phyloP scores from a whole-genome alignment of 2,329 filamentous ascomycete genomes.

The Neurospora sp. region DNA sequence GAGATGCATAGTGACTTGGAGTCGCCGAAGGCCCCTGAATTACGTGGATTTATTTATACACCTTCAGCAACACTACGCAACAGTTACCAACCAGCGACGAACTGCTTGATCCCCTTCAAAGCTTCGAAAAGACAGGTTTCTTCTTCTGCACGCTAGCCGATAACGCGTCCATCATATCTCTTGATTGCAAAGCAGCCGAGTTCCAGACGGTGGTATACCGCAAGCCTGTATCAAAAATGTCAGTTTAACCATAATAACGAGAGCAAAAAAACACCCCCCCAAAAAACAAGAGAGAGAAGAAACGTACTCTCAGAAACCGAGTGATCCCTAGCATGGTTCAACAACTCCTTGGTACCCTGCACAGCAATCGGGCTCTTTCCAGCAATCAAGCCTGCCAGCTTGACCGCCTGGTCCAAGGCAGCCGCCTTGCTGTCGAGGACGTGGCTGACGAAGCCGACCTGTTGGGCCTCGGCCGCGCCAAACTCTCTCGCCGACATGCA shows the following conservation, averaged over 20 bases:
- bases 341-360: constrained; percentile 75
- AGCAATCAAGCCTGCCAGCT: constrained; percentile 57
- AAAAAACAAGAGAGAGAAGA: neutral
- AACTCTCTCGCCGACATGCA: constrained; percentile 63
- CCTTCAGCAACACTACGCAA: neutral
- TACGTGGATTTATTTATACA: neutral
- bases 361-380: constrained; percentile 82
- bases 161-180: constrained; percentile 66
- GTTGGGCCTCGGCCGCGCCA: constrained; percentile 55
- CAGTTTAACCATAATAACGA: constrained; percentile 1
- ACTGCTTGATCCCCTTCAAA: constrained; percentile 37
- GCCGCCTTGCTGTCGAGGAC: constrained; percentile 55
- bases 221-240: constrained; percentile 40
- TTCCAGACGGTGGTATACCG: constrained; percentile 87
- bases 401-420: constrained; percentile 52
- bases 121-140: constrained; percentile 75
- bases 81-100: neutral
- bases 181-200: constrained; percentile 67
- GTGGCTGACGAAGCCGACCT: constrained; percentile 60
- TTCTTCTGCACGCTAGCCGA: constrained; percentile 68
- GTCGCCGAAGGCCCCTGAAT: neutral
- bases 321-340: constrained; percentile 76
- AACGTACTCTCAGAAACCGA: constrained; percentile 62
- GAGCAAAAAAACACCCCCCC: neutral
- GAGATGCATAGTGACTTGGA: neutral